phyloP scores from a whole-genome alignment of 1,284 basidiomycete species.

The Ganoderma resinaceum region DNA sequence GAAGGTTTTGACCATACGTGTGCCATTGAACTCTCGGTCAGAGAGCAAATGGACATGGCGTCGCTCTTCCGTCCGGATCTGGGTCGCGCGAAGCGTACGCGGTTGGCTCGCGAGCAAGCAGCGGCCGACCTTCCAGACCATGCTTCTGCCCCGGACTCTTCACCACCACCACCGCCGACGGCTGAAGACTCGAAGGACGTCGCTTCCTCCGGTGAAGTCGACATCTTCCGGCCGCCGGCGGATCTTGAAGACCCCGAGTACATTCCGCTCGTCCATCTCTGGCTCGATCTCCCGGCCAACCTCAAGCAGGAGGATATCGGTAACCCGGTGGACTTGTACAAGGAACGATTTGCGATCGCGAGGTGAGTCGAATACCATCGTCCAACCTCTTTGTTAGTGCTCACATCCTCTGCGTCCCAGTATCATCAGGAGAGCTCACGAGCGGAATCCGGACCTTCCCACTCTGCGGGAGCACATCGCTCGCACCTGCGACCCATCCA shows the following conservation, averaged over 20 bases:
- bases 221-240: neutral
- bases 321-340: neutral
- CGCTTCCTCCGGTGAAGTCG: neutral
- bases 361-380: neutral
- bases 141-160: neutral
- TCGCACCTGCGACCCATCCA: neutral
- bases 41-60: neutral
- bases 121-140: neutral
- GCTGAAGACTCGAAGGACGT: neutral
- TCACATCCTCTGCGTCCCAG: neutral
- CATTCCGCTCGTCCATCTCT: conserved; percentile 9
- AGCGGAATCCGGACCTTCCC: neutral
- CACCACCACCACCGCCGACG: neutral
- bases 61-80: neutral
- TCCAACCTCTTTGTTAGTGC: neutral
- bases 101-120: neutral
- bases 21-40: neutral
- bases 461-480: neutral
- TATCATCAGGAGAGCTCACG: neutral
- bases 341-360: neutral
- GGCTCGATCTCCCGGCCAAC: conserved; percentile 4
- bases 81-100: neutral
- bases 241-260: neutral
- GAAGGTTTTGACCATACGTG: neutral
- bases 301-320: conserved; percentile 6